Evolutionary conservation across 306 rosid species (phyloP), one percentile per base, ranked within the genome.

Genomic region (Aeschynomene evenia): DNA sequence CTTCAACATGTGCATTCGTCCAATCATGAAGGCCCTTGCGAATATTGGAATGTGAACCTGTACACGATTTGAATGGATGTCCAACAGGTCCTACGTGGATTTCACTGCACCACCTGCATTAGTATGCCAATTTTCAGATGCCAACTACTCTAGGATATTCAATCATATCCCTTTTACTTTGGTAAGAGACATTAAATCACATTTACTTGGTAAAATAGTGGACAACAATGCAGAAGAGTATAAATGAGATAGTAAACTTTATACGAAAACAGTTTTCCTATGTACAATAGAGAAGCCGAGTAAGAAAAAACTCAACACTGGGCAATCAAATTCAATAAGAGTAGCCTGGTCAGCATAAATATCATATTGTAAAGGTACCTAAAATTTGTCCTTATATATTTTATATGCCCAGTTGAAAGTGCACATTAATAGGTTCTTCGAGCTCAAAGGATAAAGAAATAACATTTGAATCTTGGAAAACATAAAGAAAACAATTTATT

Each of bases 31-130:
- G 78, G 19, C 96, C 81, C 68, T 87, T 87, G 58, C 99, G 89
- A 60, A 72, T n/a, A 64, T 66, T 84, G 55, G 89, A 45, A 29
- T 80, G 77, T 40, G 79, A 24, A 31, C 99, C 99, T 81, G 66
- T 87, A 71, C 99, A 94, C 7, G 97, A 91, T 76, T 75, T 85
- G 83, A 94, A 91, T 46, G 99, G 99, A 87, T 90, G 99, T 69
- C 99, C 99, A 67, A 82, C 81, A 53, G 92, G 88, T 49, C 96
- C 99, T 52, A 94, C 95, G 26, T 94, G 96, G 76, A 94, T 85
- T 87, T 94, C 99, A 66, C 79, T 91, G 76, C 97, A 91, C 83
- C 82, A 87, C 70, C 99, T 94, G 88, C 87, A 85, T 36, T 18
- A 26, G 64, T 18, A 74, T 63, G 26, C 63, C 11, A 65, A 61